These are phyloP conservation scores for Cystobasidium tubakii DNA, from an alignment of 768 basidiomycete species.

Conservation along the genomic window DNA sequence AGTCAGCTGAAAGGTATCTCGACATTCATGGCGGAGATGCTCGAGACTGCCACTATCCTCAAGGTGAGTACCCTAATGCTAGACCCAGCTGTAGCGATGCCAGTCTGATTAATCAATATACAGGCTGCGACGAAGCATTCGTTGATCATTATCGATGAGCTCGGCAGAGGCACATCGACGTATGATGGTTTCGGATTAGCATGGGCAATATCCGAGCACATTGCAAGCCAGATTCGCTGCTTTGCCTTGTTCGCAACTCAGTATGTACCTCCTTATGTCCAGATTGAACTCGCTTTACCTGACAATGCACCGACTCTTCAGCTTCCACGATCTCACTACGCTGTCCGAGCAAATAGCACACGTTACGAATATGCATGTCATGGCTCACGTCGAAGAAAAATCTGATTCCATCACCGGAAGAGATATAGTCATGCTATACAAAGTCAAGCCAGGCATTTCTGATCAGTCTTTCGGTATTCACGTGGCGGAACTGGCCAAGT, in stretches of 20 bases:
- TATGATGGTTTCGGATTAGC: conserved; percentile 97
- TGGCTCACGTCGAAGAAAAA: conserved; percentile 71
- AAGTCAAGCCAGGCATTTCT: conserved; percentile 72
- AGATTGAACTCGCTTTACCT: too few species aligned
- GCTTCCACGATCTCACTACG: conserved; percentile 88
- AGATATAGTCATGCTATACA: conserved; percentile 75
- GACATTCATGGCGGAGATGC: conserved; percentile 99
- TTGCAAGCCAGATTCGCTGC: conserved; percentile 82
- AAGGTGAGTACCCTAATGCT: too few species aligned
- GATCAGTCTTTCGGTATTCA: conserved; percentile 99
- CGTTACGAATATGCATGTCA: conserved; percentile 91
- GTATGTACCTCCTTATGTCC: background rate
- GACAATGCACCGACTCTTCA: conserved; percentile 47
- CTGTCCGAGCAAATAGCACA: conserved; percentile 77
- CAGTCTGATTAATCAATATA: background rate
- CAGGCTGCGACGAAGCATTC: conserved; percentile 89
- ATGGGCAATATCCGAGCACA: conserved; percentile 99
- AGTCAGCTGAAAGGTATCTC: conserved; percentile 96
- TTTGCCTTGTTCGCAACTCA: conserved; percentile 94
- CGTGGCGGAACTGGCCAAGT: conserved; percentile 93
- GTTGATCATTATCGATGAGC: conserved; percentile 93
- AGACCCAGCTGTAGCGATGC: too few species aligned
- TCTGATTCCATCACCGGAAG: conserved; percentile 51
- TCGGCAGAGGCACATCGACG: conserved; percentile 85
- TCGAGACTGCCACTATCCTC: conserved; percentile 93